phyloP scores from a whole-genome alignment of 306 rosid genomes.

The Notholithocarpus densiflorus region DNA sequence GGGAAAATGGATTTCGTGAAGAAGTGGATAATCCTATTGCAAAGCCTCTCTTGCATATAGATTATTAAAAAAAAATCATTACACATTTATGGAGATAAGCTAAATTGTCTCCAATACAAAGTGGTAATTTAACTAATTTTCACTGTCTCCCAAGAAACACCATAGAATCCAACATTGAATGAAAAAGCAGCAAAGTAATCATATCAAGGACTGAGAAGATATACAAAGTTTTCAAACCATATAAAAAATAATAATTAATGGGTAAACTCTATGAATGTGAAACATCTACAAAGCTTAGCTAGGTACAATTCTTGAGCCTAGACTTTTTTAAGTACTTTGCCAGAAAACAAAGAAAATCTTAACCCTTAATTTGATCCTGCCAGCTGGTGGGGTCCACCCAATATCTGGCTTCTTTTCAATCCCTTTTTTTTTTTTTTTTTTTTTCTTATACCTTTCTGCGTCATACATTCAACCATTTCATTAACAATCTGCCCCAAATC shows the following conservation, averaged over 20 bases:
- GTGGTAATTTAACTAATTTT: neutral
- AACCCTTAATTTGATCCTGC: conserved; percentile 14
- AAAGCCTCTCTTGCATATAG: neutral
- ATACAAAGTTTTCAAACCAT: neutral
- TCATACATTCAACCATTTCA: conserved; percentile 22
- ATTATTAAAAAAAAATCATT: neutral
- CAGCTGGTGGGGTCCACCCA: conserved; percentile 26
- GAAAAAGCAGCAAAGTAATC: conserved; percentile 1
- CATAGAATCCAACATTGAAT: neutral
- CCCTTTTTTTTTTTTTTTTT: no score
- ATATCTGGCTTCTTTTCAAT: conserved; percentile 19
- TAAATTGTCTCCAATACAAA: neutral
- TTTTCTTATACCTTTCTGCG: conserved; percentile 25
- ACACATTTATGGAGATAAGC: neutral
- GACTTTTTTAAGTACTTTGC: neutral
- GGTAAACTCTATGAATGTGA: conserved; percentile 13
- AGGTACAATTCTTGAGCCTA: conserved; percentile 39
- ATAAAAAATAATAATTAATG: neutral
- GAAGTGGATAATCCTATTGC: no score
- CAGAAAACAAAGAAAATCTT: neutral
- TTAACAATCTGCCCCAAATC: conserved; percentile 28
- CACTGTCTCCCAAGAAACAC: neutral
- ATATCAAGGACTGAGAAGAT: neutral
- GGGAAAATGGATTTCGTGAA: no score
- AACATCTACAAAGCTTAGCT: conserved; percentile 16